Evolutionary conservation across 345 rosid genomes (phyloP).

Genomic region (Eucalyptus decipiens): DNA sequence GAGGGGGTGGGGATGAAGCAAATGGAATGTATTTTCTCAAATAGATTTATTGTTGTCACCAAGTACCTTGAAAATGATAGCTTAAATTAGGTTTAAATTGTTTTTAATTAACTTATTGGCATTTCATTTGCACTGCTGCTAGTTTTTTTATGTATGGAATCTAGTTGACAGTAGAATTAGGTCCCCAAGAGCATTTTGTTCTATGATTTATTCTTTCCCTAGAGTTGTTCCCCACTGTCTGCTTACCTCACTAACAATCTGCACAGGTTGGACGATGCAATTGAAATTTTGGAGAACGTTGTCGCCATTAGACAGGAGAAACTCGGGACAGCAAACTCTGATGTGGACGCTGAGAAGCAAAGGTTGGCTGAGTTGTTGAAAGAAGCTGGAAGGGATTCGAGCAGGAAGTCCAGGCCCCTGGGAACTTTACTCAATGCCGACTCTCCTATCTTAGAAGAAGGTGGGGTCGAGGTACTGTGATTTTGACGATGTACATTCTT

Average conservation of each 20-base stretch:
- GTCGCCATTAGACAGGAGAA: conserved; percentile 22
- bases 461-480: not conserved
- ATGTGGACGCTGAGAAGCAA: conserved; percentile 20
- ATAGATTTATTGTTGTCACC: not conserved
- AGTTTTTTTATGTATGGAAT: not conserved
- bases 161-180: not conserved
- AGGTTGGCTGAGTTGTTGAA: conserved; percentile 28
- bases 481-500: not conserved
- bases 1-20: not conserved
- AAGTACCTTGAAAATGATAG: not conserved
- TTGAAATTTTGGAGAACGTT: conserved; percentile 21
- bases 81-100: not conserved
- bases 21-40: not conserved
- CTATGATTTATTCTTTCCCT: not conserved
- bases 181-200: not conserved
- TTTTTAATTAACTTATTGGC: not conserved
- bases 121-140: not conserved
- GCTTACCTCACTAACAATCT: not conserved
- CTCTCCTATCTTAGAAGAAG: not conserved
- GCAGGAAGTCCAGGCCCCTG: conserved; percentile 4
- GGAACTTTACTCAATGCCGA: not conserved
- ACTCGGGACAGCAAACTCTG: conserved; percentile 28
- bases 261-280: conserved; percentile 26
- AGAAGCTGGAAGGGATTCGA: conserved; percentile 18
- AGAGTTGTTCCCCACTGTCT: not conserved